Evolutionary conservation across 2,329 filamentous ascomycete species (phyloP), one percentile per base, ranked within the genome.

Genomic region (Fusarium dlaminii): DNA sequence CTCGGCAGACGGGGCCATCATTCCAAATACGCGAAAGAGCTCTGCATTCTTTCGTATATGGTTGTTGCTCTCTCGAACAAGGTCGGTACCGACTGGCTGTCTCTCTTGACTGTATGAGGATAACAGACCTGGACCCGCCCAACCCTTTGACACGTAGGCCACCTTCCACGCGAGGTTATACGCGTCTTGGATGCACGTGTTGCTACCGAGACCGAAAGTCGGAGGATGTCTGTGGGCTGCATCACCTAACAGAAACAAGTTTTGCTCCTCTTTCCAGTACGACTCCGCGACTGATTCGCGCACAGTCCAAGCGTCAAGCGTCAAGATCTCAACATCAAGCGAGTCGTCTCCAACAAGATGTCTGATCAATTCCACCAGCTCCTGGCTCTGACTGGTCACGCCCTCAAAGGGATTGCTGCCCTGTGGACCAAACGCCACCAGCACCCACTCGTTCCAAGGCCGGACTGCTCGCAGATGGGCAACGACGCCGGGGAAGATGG

Each of bases 211-310:
- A 0, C 46, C 29, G 8, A 32, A 32, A 2, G 8, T 49, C 1
- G 46, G 46, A 0, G 22, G 46, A 32, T 49, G 46, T 49, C 46
- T 32, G 29, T 32, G 46, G 0, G 29, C 46, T 1, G 46, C 46
- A 32, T 51, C 48, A 20, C 48, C 30, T 0, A 51, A 22, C 3
- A 34, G 48, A 6, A 49, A 49, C 29, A 32, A 18, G 8, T 0
- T 34, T 2, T 20, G 11, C 2, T 12, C 22, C 2, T 34, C 15
- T 3, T 51, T 51, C 0, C 30, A 51, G 30, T 34, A 51, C 0
- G 17, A 10, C 6, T 24, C 22, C 8, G 48, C 48, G 6, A 51
- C 48, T 0, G 30, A 34, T 0, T 34, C 30, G 0, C 48, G 30
- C 1, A 51, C 30, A 14, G 48, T 34, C 48, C 30, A 51, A 34